Evolutionary conservation across 139 green algal genomes (phyloP), one percentile per base, ranked within the genome.

Genomic region (Penium margaritaceum): DNA sequence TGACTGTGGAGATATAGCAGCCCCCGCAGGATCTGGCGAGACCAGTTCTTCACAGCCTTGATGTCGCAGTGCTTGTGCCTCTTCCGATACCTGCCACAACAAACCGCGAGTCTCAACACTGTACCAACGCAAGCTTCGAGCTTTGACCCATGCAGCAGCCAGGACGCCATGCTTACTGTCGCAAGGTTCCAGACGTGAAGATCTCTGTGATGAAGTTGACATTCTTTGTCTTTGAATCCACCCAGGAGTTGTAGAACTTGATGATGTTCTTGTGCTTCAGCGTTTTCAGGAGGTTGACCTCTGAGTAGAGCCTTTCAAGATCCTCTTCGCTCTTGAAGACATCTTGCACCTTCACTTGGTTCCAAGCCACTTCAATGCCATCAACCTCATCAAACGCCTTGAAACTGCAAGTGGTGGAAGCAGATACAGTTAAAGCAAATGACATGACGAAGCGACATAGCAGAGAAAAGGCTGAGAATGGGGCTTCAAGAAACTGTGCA

Each of bases 121-220:
- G 9, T 60, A 60, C 30, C 2, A 55, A n/a, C n/a, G n/a, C n/a
- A n/a, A n/a, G n/a, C n/a, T n/a, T n/a, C n/a, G n/a, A n/a, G n/a
- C 44, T 55, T 0, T 3, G 30, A 60, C 29, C 12, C 19, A 21
- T 15, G 19, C 47, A 60, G 47, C 51, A 60, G 30, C 2, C 14
- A 27, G 27, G 30, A 9, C 0, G 27, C 12, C 3, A 9, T 2
- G 37, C 68, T 65, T 46, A 81, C 91, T 96, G 90, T 6, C 91
- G 81, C 81, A 99, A 86, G 0, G 92, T 96, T 43, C 92, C 91
- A 32, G 81, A 89, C 0, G 91, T 96, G 85, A 97, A 99, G 37
- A 97, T 86, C 84, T 99, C 93, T 6, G 92, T 99, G 80, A 99
- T 97, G 83, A 99, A 97, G 83, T 97, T 99, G 67, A 97, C 84